Evolutionary conservation across 2,329 filamentous ascomycete species (phyloP), one percentile per base, ranked within the genome.

Genomic region (Xylaria sp.): DNA sequence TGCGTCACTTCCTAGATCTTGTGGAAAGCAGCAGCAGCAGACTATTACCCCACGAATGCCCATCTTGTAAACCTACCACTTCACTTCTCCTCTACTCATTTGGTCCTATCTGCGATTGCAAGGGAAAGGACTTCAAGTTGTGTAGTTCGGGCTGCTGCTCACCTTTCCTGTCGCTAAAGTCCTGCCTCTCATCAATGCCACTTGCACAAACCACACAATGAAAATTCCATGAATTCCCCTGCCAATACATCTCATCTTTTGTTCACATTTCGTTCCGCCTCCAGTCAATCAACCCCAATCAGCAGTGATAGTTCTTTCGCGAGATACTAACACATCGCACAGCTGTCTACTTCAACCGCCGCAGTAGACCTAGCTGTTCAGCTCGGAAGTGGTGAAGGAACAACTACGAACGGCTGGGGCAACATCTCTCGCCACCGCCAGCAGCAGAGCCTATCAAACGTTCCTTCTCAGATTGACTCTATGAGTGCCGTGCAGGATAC

Each of bases 291-390:
- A 28, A 13, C 0, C 9, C 44, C 36, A 63, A 66, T 38, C 63
- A 64, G 48, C n/a, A 4, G 10, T 13, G 11, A 63, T 46, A 71
- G 65, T 6, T 28, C 28, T 23, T 23, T 23, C 23, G 23, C 23
- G 23, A 70, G 44, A 71, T 72, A 77, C 79, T 82, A 77, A 82
- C 79, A 69, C 72, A 67, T 69, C 17, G 51, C 81, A 79, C 83
- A 96, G 89, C 85, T 95, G 69, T 94, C 93, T 79, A 89, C 92
- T 64, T 94, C 93, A 70, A 93, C 92, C 74, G 90, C 92, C 78
- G 91, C 93, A 62, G 86, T 94, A 77, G 93, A 97, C 81, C 86
- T 97, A 78, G 92, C 93, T 66, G 89, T 90, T 59, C 89, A 89
- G 69, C 87, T 89, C 56, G 89, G 87, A 71, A 86, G 89, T 67